These are phyloP conservation scores for Diaporthe citrichinensis DNA, from an alignment of 2,329 filamentous ascomycete species.

Conservation along the genomic window DNA sequence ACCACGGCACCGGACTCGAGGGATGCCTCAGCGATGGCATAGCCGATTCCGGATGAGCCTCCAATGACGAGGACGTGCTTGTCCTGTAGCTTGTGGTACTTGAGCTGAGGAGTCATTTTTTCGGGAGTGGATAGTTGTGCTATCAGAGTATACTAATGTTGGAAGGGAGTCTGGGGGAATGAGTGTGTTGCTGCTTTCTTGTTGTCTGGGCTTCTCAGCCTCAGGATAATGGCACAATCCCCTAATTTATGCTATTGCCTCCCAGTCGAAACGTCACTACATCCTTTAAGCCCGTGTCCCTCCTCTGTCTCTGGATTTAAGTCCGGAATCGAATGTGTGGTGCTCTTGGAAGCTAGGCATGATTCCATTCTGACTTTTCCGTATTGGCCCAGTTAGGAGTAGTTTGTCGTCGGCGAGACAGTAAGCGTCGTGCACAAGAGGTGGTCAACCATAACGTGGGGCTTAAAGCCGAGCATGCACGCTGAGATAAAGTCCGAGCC, in stretches of 20 bases:
- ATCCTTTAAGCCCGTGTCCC: not conserved
- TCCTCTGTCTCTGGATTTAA: not conserved
- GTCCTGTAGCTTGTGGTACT: slow-evolving; percentile 51
- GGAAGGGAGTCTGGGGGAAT: not conserved
- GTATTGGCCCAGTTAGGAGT: not conserved
- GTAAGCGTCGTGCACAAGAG: slow-evolving; percentile 16
- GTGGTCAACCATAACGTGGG: not conserved
- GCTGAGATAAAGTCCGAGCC: slow-evolving; percentile 15
- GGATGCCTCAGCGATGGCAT: slow-evolving; percentile 69
- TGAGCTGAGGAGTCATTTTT: slow-evolving; percentile 45
- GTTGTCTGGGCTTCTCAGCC: not conserved
- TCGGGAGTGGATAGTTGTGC: not conserved
- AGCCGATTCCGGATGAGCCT: slow-evolving; percentile 75
- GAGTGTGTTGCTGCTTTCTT: not conserved
- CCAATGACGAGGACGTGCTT: slow-evolving; percentile 71
- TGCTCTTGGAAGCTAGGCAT: not conserved
- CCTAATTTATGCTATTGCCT: not conserved
- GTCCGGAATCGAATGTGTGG: not conserved
- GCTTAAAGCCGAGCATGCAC: not conserved
- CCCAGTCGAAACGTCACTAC: not conserved
- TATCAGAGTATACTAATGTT: not conserved
- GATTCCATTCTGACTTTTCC: slow-evolving; percentile 9
- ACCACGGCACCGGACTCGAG: slow-evolving; percentile 69
- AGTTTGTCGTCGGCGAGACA: not conserved
- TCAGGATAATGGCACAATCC: too few relatives aligned